These are phyloP conservation scores for Hymenoscyphus linearis DNA, from an alignment of 2,329 filamentous ascomycete species.

Conservation along the genomic window DNA sequence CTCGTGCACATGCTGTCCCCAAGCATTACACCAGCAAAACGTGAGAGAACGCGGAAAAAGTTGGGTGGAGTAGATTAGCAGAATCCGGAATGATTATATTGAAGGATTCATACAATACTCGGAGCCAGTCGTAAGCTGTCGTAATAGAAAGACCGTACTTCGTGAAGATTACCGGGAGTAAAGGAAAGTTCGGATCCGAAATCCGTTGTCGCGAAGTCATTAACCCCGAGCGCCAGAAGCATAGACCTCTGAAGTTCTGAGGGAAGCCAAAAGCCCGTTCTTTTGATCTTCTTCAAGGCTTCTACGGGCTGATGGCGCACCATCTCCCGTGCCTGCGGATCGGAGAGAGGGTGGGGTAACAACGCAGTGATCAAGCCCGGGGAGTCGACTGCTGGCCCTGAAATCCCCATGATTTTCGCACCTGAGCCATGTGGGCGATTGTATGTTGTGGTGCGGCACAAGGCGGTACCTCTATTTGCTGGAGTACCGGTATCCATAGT, in stretches of 20 bases:
- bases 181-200: background rate
- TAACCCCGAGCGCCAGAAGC: background rate
- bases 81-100: background rate
- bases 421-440: background rate
- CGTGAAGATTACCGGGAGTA: background rate
- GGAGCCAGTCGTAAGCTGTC: background rate
- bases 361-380: background rate
- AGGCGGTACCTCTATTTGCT: background rate
- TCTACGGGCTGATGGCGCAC: background rate
- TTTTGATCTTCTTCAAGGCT: background rate
- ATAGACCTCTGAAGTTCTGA: background rate
- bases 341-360: background rate
- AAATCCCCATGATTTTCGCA: background rate
- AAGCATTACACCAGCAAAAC: background rate
- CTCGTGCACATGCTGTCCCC: background rate
- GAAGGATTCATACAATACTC: background rate
- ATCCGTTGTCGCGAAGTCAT: background rate
- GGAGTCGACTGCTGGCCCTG: background rate
- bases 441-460: background rate
- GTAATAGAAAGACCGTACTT: background rate
- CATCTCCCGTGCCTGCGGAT: background rate
- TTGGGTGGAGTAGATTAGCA: background rate
- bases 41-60: background rate
- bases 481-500: background rate
- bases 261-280: background rate